Base-by-base conservation (phyloP, 306 rosid genomes). In the Castanopsis chinensis region DNA sequence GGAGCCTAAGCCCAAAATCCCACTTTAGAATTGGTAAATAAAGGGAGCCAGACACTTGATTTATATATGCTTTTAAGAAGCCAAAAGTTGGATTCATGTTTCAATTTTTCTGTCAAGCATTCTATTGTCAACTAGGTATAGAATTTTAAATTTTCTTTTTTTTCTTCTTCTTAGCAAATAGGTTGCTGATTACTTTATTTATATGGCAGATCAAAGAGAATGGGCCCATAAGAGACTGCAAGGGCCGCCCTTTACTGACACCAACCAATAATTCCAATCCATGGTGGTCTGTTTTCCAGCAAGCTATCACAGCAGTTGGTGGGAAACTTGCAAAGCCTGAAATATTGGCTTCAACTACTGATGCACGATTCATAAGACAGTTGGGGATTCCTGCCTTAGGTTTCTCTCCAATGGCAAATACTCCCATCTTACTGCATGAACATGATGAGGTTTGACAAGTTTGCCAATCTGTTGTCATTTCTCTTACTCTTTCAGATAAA, bases 391-490 rank as follows among this genome's bases (percentile, higher is more conserved):
- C 99, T 51, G 83, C 73, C 6, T 90, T 93, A n/a, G 98, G 97
- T 82, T 95, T 95, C 90, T 95, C 97, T 35, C 98, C 99, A 28
- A 91, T 93, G 97, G 73, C 56, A 60, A 89, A 95, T 74, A 91
- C 96, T 77, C 98, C 98, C n/a, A 80, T 95, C 91, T 83, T 95
- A 84, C 91, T 88, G 78, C 99, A 93, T 79, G 98, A 95, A n/a
- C 98, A 91, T 84, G 91, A 95, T 13, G 99, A 95, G 97, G 97
- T 92, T 71, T 56, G 52, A 76, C 52, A 75, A 32, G 33, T 67
- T 74, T 77, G 73, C 65, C 19, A 18, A 52, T 58, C 74, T 51
- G 70, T 75, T 32, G n/a, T 61, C 49, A 25, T 73, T 72, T 30
- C 43, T 33, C 49, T 25, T 9, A 17, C 61, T 49, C 43, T 61